Percentiles rank a stretch among this genome's conserved stretches.
phyloP scores from a whole-genome alignment of 805 yeast genomes.

The Yarrowia sp. region DNA sequence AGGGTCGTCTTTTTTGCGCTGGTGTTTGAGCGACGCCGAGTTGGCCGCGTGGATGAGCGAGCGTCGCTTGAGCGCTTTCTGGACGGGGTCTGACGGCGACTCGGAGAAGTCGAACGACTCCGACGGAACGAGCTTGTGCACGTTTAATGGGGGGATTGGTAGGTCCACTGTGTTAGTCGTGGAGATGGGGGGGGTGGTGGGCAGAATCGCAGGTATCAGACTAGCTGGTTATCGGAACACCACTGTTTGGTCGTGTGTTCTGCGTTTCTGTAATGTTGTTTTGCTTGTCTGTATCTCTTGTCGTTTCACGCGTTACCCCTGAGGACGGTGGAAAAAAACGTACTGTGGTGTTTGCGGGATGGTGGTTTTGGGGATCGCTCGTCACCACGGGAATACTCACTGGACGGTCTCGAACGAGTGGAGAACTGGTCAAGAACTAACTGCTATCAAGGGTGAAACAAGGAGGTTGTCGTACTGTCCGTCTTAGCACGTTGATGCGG shows the following conservation, averaged over 20 bases:
- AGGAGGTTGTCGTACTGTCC: background rate
- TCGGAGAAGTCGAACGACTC: constrained; percentile 25
- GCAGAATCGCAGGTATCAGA: too few species aligned
- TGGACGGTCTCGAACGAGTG: too few species aligned
- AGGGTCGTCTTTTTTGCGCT: background rate
- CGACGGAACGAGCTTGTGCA: constrained; percentile 19
- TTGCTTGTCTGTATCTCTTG: too few species aligned
- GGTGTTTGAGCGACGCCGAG: background rate
- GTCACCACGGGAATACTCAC: too few species aligned
- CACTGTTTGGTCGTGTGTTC: too few species aligned
- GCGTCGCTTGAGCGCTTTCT: constrained; percentile 11
- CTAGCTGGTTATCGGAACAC: too few species aligned
- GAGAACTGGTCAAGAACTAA: background rate
- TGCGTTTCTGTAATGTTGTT: too few species aligned
- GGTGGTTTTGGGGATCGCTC: too few species aligned
- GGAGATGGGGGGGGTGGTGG: too few species aligned
- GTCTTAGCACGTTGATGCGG: constrained; percentile 1
- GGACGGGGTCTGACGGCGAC: constrained; percentile 14
- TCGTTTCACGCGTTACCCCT: too few species aligned
- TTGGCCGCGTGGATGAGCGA: constrained; percentile 16
- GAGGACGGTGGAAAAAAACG: too few species aligned
- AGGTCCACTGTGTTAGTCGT: constrained; percentile 16
- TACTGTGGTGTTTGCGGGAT: too few species aligned
- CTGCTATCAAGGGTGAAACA: constrained; percentile 22
- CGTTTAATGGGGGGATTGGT: constrained; percentile 11